A percentile compares a stretch with the other conserved stretches of the same genome.
Conservation (phyloP, 2,329 filamentous ascomycete species). For the Scytalidium lignicola region DNA sequence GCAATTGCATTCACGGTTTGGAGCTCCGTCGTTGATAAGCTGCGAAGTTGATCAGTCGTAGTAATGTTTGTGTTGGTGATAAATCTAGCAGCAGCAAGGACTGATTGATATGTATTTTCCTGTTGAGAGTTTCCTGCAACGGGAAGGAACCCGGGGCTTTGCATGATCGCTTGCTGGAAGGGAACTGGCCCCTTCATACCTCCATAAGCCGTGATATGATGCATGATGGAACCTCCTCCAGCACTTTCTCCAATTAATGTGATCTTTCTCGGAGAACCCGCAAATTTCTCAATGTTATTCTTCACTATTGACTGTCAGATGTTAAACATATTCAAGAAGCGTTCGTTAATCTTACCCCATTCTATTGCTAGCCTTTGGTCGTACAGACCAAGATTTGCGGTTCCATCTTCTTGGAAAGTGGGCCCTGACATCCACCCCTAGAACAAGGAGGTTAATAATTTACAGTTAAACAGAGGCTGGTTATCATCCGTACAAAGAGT, state of each 20-base stretch:
- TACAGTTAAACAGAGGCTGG: constrained; percentile 44
- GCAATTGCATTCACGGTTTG: constrained; percentile 13
- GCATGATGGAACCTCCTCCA: constrained; percentile 46
- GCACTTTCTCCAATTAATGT: constrained; percentile 44
- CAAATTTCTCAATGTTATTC: constrained; percentile 45
- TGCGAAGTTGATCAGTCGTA: constrained; percentile 10
- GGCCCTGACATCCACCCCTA: constrained; percentile 34
- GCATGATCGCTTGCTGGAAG: constrained; percentile 35
- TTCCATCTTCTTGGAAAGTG: constrained; percentile 33
- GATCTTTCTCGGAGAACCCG: constrained; percentile 42
- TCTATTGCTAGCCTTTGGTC: constrained; percentile 49
- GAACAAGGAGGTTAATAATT: constrained; percentile 29
- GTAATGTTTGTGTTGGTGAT: constrained; percentile 9
- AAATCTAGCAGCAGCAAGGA: not conserved
- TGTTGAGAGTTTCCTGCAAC: constrained; percentile 5
- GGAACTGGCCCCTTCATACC: constrained; percentile 28
- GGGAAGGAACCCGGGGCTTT: constrained; percentile 21
- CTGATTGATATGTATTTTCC: constrained; percentile 4
- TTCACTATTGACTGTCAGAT: constrained; percentile 47
- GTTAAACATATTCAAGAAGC: constrained; percentile 44
- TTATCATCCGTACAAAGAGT: constrained; percentile 31
- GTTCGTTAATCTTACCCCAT: constrained; percentile 34
- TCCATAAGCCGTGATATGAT: constrained; percentile 50
- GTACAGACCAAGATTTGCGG: constrained; percentile 41
- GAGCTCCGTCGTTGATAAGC: constrained; percentile 3